phyloP scores from a whole-genome alignment of 352 stramenopile genomes.

The Phytophthora fragariae region DNA sequence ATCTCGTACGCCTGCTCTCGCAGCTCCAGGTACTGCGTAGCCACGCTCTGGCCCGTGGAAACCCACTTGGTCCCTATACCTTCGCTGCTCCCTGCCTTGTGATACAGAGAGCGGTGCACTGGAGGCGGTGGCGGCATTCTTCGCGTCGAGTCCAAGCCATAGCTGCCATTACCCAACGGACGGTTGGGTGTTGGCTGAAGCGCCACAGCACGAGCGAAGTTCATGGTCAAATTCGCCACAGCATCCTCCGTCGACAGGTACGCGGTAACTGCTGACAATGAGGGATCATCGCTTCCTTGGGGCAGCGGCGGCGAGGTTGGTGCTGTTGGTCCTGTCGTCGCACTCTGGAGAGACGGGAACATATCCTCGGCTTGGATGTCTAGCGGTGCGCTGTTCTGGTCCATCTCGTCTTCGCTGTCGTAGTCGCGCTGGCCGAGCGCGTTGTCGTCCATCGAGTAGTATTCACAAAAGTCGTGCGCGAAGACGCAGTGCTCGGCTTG shows the following conservation, averaged over 20 bases:
- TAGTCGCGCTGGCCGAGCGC: constrained; percentile 60
- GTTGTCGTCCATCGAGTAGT: constrained; percentile 66
- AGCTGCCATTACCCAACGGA: constrained; percentile 14
- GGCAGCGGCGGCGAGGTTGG: constrained; percentile 16
- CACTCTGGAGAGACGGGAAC: constrained; percentile 76
- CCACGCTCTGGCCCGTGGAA: constrained; percentile 61
- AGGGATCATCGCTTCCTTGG: constrained; percentile 11
- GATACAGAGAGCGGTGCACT: constrained; percentile 57
- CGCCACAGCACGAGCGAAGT: constrained; percentile 83
- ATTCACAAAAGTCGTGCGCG: constrained; percentile 83
- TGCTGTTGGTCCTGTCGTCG: constrained; percentile 18
- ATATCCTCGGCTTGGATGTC: constrained; percentile 81
- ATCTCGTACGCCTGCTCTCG: constrained; percentile 84
- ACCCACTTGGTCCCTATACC: constrained; percentile 64
- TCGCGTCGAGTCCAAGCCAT: constrained; percentile 28
- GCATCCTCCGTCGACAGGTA: constrained; percentile 38
- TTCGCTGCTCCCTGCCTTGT: constrained; percentile 55
- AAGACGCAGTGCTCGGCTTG: constrained; percentile 86
- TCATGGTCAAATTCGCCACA: constrained; percentile 60
- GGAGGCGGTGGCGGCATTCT: constrained; percentile 29
- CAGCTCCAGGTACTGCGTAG: constrained; percentile 77
- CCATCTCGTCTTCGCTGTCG: constrained; percentile 81
- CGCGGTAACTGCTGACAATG: constrained; percentile 13
- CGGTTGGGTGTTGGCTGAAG: constrained; percentile 43
- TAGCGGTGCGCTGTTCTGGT: constrained; percentile 47